Percentiles rank a stretch among this genome's conserved stretches.
phyloP scores from a whole-genome alignment of 1,284 basidiomycete species.

The Irpex sp. region DNA sequence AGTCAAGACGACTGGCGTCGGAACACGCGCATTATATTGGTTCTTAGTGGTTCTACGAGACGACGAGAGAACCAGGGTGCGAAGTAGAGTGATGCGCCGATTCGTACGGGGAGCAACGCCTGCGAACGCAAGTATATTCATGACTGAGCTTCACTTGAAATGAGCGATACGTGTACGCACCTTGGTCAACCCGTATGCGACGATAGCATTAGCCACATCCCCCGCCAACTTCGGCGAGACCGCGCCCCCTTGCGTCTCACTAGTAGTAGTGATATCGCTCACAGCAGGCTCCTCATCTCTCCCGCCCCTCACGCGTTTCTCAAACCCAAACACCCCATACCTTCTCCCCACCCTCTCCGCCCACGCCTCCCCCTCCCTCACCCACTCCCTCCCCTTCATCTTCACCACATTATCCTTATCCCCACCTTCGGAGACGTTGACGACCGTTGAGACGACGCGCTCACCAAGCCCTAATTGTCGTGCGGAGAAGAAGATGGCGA shows the following conservation, averaged over 20 bases:
- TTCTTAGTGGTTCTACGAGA: conserved; percentile 55
- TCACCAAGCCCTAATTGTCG: conserved; percentile 72
- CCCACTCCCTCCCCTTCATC: conserved; percentile 51
- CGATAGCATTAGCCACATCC: conserved; percentile 73
- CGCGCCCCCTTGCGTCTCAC: conserved; percentile 7
- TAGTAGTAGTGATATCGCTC: background rate
- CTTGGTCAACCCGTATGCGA: conserved; percentile 86
- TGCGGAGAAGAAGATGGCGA: conserved; percentile 73
- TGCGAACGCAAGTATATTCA: conserved; percentile 26
- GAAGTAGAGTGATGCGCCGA: conserved; percentile 72
- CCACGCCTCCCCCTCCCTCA: conserved; percentile 71
- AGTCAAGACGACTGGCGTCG: conserved; percentile 6
- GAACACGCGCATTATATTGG: conserved; percentile 23
- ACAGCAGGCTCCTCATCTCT: background rate
- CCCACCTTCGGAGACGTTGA: conserved; percentile 8
- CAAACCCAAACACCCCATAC: conserved; percentile 82
- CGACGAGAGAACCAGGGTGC: conserved; percentile 73
- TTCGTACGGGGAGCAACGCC: conserved; percentile 76
- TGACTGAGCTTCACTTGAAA: background rate
- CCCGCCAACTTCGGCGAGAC: conserved; percentile 44
- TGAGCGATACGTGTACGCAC: conserved; percentile 34
- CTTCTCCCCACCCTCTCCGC: conserved; percentile 70
- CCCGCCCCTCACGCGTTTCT: conserved; percentile 41
- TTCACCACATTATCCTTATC: conserved; percentile 34
- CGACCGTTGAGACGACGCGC: conserved; percentile 45